Base-by-base conservation (phyloP, 805 yeast genomes). In the Ogataea trehalophila region DNA sequence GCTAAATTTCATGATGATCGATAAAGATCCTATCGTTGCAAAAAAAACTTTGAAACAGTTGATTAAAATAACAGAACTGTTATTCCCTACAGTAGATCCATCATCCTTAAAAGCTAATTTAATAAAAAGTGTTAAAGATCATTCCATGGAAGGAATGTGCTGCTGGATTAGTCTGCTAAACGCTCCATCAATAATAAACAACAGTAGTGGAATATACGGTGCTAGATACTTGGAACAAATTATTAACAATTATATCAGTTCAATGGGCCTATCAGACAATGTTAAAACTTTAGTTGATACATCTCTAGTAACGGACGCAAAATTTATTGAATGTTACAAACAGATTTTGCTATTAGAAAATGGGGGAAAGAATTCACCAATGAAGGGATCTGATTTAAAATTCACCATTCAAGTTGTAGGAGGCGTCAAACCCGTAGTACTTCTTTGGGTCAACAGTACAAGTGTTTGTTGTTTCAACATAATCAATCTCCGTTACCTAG, bases 401-500 rank as follows among this genome's bases (percentile, higher is more conserved):
- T 44, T 37, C 26, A 17, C 18, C 14, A 39, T 57, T 4, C 54
- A 54, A 29, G 16, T 57, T 5, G 41, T 50, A n/a, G 57, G 55
- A 9, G n/a, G n/a, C 1, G 4, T 20, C 1, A 26, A 47, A 13
- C 52, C 55, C 0, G 39, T 41, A 9, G 20, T 57, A 2, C 26
- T 58, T 6, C 43, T 58, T 3, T 58, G 62, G 62, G 36, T 47
- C 39, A 51, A 52, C 20, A 37, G 48, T 11, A 50, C 45, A 6
- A 57, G 52, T 29, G 22, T 58, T 1, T 50, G 56, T 16, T 43
- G 48, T 1, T 58, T 57, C 31, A 48, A 54, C 16, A 7, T 55
- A 2, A 14, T 16, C 2, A 41, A 43, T 6, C 13, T 49, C 7
- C 29, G 18, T 3, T 38, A 40, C 4, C 22, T 45, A 2, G 38